Evolutionary conservation across 2,329 filamentous ascomycete genomes (phyloP).

Genomic region (Penicillium digitatum): DNA sequence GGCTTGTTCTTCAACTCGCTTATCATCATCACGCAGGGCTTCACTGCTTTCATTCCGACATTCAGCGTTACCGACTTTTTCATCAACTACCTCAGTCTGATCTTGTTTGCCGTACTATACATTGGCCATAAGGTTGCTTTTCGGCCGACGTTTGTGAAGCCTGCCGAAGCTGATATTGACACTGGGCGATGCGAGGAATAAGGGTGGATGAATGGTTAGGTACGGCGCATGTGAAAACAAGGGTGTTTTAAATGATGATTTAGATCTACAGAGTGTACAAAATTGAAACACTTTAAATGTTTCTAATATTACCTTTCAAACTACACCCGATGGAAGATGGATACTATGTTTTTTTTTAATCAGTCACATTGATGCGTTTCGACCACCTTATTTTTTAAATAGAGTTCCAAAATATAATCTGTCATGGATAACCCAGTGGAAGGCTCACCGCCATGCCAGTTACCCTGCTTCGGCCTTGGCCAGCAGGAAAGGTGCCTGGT

Average conservation of each 20-base stretch:
- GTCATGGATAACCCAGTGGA: conserved; percentile 43
- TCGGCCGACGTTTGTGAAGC: conserved; percentile 1
- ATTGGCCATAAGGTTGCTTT: conserved; percentile 2
- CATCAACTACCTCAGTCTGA: conserved; percentile 7
- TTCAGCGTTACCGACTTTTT: conserved; percentile 6
- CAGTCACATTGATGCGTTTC: too few relatives aligned
- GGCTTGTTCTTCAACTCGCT: conserved; percentile 6
- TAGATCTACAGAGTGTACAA: background rate
- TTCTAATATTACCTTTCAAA: too few relatives aligned
- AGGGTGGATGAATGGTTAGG: background rate
- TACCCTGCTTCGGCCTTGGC: conserved; percentile 36
- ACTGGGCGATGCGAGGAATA: conserved; percentile 2
- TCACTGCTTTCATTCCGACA: conserved; percentile 6
- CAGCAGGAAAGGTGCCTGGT: conserved; percentile 50
- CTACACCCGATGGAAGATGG: too few relatives aligned
- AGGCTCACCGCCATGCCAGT: conserved; percentile 36
- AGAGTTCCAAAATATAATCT: too few relatives aligned
- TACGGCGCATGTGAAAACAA: background rate
- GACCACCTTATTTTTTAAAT: too few relatives aligned
- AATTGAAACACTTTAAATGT: background rate
- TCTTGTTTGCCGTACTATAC: conserved; percentile 3
- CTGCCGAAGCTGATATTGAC: background rate
- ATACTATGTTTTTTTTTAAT: too few relatives aligned
- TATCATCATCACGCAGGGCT: conserved; percentile 6
- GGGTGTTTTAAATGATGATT: background rate